phyloP scores from a whole-genome alignment of 2,329 filamentous ascomycete genomes.

The Amylocarpus encephaloides region DNA sequence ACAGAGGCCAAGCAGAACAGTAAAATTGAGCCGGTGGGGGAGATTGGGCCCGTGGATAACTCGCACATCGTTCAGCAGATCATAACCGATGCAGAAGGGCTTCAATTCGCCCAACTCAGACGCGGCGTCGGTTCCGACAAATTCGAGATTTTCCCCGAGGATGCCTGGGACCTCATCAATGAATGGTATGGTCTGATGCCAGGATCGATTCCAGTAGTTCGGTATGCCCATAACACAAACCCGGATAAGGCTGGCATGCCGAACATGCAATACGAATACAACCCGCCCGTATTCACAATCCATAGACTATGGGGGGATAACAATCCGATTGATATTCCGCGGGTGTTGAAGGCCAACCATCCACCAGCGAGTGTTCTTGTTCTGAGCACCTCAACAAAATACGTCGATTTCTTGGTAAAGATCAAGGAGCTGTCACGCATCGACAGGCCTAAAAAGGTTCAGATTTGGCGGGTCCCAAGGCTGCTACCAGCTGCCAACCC shows the following conservation, averaged over 20 bases:
- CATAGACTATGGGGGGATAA: constrained; percentile 66
- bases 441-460: constrained; percentile 64
- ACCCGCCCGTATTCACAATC: constrained; percentile 78
- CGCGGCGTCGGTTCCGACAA: constrained; percentile 62
- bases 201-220: constrained; percentile 64
- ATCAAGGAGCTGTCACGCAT: constrained; percentile 66
- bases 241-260: constrained; percentile 45
- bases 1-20: constrained; percentile 50
- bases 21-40: constrained; percentile 54
- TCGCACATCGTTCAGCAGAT: constrained; percentile 67
- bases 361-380: constrained; percentile 60
- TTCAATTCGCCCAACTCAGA: constrained; percentile 66
- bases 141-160: constrained; percentile 69
- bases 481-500: constrained; percentile 24
- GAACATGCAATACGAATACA: constrained; percentile 75
- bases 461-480: constrained; percentile 41
- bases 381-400: constrained; percentile 63
- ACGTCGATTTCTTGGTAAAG: constrained; percentile 68
- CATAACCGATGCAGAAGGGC: constrained; percentile 43
- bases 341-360: constrained; percentile 54
- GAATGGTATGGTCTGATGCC: constrained; percentile 75
- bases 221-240: constrained; percentile 72
- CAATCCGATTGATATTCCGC: constrained; percentile 49
- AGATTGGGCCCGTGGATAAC: constrained; percentile 75
- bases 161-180: constrained; percentile 75